A percentile compares a stretch with the other conserved stretches of the same genome.
Evolutionary conservation across 2,329 filamentous ascomycete genomes (phyloP).

Genomic region (Hirsutella thompsonii): DNA sequence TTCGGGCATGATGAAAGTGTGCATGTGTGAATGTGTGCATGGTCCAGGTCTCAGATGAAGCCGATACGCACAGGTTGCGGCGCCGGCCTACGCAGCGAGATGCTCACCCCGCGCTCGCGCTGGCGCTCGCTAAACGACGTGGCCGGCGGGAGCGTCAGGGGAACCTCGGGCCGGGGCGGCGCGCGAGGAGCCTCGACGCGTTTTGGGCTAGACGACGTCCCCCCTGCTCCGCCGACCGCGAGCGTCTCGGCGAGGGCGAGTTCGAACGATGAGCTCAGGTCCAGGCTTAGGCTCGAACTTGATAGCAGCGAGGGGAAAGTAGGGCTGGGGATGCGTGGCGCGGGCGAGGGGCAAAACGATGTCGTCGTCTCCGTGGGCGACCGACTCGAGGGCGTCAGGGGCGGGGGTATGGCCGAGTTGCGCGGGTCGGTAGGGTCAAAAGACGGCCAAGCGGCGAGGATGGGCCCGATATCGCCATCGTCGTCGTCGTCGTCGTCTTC

Average conservation of each 20-base stretch:
- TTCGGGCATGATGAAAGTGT: too few relatives aligned
- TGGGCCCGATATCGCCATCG: not conserved
- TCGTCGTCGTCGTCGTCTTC: not conserved
- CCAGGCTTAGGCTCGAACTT: conserved; percentile 18
- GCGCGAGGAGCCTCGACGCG: conserved; percentile 18
- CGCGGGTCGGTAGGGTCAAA: conserved; percentile 16
- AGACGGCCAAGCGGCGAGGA: conserved; percentile 6
- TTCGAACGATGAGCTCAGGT: conserved; percentile 18
- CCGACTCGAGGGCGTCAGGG: conserved; percentile 14
- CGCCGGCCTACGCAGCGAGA: not conserved
- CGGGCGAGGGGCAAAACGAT: conserved; percentile 15
- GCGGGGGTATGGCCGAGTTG: conserved; percentile 21
- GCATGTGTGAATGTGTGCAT: not conserved
- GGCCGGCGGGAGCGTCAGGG: conserved; percentile 14
- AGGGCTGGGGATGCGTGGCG: conserved; percentile 22
- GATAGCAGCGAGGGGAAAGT: conserved; percentile 21
- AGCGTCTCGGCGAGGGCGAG: conserved; percentile 10
- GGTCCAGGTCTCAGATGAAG: not conserved
- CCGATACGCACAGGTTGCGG: not conserved
- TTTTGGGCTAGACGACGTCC: not conserved
- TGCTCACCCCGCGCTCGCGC: not conserved
- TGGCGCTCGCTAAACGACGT: not conserved
- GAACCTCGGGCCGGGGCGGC: conserved; percentile 16
- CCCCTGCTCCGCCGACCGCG: not conserved
- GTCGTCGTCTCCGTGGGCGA: conserved; percentile 3